Evolutionary conservation across 441 rosid species (phyloP).

Genomic region (Erodium trifolium): DNA sequence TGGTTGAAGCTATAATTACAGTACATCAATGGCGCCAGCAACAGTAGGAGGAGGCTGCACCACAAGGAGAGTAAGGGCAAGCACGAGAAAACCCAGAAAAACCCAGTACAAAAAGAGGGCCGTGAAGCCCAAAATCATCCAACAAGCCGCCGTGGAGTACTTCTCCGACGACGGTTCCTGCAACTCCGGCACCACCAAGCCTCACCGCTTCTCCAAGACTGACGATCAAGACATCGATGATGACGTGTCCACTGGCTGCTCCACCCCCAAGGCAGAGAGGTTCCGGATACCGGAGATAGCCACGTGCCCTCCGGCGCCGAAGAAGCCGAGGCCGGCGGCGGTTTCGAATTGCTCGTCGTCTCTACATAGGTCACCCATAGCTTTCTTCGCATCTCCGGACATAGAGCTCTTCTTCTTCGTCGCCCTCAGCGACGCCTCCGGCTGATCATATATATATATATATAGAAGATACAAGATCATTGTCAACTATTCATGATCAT

Average conservation of each 20-base stretch:
- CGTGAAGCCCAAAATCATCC: not conserved
- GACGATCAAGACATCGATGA: not conserved
- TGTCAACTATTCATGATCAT: not conserved
- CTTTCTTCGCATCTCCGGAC: not conserved
- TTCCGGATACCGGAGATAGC: not conserved
- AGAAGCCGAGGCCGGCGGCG: not conserved
- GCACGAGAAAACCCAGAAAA: not conserved
- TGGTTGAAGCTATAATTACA: too few relatives aligned
- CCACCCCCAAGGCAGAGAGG: not conserved
- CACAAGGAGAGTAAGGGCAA: not conserved
- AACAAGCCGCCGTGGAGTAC: not conserved
- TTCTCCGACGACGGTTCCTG: not conserved
- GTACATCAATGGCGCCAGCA: not conserved
- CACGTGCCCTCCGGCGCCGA: not conserved
- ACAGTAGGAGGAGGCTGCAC: not conserved
- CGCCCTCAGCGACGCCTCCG: not conserved
- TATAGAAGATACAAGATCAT: too few relatives aligned
- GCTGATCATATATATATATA: too few relatives aligned
- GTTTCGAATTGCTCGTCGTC: not conserved
- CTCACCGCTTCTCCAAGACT: too few relatives aligned
- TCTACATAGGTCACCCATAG: not conserved
- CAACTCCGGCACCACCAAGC: not conserved
- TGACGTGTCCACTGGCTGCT: not conserved
- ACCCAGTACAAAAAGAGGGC: not conserved
- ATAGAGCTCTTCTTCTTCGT: constrained; percentile 5